These are phyloP conservation scores for Coemansia sp. DNA, from an alignment of 192 early-diverging fungal species.

Conservation along the genomic window DNA sequence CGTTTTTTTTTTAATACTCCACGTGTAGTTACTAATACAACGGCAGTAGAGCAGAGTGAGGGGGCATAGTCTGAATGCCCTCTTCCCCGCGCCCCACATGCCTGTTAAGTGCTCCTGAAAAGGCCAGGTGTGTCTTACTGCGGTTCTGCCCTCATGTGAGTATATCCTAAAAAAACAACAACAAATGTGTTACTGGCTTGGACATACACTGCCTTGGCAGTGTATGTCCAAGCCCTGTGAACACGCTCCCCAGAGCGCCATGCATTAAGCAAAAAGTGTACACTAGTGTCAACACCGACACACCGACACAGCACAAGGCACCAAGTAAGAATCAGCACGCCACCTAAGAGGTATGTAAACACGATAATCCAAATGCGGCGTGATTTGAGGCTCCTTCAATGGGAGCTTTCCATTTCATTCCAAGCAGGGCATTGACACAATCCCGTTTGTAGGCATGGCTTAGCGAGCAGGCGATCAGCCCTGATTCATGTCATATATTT, in stretches of 20 bases:
- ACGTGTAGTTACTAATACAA: background rate
- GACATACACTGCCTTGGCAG: background rate
- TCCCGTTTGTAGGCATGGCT: background rate
- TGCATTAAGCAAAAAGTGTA: background rate
- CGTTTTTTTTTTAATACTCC: background rate
- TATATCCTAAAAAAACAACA: background rate
- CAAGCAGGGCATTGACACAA: background rate
- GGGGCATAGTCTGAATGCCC: constrained; percentile 5
- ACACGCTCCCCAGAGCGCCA: background rate
- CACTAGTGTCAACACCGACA: background rate
- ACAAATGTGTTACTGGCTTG: background rate
- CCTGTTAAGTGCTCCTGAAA: background rate
- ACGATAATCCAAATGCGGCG: background rate
- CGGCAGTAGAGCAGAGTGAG: background rate
- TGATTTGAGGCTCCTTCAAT: background rate
- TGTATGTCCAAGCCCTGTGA: background rate
- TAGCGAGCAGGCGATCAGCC: background rate
- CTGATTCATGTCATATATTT: background rate
- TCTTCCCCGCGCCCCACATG: background rate
- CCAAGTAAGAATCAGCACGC: background rate
- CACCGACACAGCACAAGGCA: background rate
- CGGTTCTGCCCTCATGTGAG: background rate
- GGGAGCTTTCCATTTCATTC: background rate
- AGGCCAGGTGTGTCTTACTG: background rate
- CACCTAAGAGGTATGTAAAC: background rate